These are phyloP conservation scores for Dacryopinax primogenitus DNA, from an alignment of 768 basidiomycete genomes.

Conservation along the genomic window DNA sequence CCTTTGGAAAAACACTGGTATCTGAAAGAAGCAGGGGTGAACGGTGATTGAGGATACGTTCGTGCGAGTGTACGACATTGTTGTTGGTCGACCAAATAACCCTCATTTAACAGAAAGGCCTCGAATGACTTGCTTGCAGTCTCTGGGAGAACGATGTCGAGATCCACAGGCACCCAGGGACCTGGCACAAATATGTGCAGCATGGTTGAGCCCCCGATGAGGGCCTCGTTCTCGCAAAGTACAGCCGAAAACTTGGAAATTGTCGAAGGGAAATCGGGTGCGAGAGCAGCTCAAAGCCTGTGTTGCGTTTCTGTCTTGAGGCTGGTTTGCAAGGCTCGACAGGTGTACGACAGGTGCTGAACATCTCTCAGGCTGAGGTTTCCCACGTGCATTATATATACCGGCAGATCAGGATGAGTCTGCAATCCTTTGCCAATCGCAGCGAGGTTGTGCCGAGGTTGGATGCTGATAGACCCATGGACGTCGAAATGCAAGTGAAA, in stretches of 20 bases:
- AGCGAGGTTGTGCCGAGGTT: neutral
- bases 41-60: neutral
- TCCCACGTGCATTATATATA: neutral
- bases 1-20: neutral
- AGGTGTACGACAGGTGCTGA: neutral
- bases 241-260: neutral
- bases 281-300: neutral
- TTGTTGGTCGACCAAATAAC: neutral
- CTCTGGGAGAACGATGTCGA: neutral
- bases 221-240: neutral
- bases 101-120: neutral
- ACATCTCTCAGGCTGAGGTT: neutral
- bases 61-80: neutral
- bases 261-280: neutral
- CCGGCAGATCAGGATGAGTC: neutral
- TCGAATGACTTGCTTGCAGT: neutral
- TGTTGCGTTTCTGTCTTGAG: neutral
- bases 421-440: neutral
- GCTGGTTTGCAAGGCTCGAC: neutral
- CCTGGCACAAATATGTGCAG: neutral
- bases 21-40: neutral
- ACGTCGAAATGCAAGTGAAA: neutral
- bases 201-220: neutral
- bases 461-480: neutral
- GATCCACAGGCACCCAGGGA: neutral